Conservation (phyloP, 768 basidiomycete genomes). For the Mycena chlorophos region DNA sequence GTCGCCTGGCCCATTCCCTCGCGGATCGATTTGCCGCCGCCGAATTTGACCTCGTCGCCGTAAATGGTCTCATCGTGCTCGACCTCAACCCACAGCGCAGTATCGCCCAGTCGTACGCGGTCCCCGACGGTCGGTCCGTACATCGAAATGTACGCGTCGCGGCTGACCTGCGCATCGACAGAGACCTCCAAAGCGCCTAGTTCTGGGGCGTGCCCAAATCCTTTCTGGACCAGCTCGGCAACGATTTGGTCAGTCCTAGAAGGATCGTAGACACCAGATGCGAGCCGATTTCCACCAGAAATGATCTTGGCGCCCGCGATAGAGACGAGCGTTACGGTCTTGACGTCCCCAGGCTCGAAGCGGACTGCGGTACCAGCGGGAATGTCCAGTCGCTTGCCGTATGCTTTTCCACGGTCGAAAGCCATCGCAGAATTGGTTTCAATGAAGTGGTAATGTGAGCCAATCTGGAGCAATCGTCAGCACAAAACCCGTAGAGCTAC, state of each 20-base stretch:
- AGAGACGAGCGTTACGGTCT: conserved; percentile 78
- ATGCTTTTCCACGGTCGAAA: conserved; percentile 81
- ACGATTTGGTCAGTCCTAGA: conserved; percentile 49
- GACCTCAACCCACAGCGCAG: conserved; percentile 86
- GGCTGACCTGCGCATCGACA: conserved; percentile 55
- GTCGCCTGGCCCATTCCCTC: conserved; percentile 97
- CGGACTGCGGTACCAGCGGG: conserved; percentile 93
- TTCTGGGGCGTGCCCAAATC: conserved; percentile 72
- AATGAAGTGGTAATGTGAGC: conserved; percentile 93
- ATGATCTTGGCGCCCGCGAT: conserved; percentile 74
- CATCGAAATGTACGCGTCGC: conserved; percentile 87
- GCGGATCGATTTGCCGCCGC: conserved; percentile 92
- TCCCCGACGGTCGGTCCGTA: conserved; percentile 95
- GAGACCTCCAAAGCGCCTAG: conserved; percentile 56
- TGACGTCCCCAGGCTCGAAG: conserved; percentile 91
- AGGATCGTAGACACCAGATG: conserved; percentile 52
- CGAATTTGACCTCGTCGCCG: conserved; percentile 98
- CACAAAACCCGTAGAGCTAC: conserved; percentile 2
- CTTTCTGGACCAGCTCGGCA: conserved; percentile 49
- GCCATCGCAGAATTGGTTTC: conserved; percentile 81
- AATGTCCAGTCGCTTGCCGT: conserved; percentile 88
- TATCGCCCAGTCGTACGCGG: conserved; percentile 85
- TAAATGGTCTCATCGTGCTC: conserved; percentile 88
- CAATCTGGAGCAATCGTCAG: conserved; percentile 54
- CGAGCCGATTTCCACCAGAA: conserved; percentile 80